These are phyloP conservation scores for Penicillium longicatenatum DNA, from an alignment of 495 filamentous ascomycete species.

Conservation along the genomic window DNA sequence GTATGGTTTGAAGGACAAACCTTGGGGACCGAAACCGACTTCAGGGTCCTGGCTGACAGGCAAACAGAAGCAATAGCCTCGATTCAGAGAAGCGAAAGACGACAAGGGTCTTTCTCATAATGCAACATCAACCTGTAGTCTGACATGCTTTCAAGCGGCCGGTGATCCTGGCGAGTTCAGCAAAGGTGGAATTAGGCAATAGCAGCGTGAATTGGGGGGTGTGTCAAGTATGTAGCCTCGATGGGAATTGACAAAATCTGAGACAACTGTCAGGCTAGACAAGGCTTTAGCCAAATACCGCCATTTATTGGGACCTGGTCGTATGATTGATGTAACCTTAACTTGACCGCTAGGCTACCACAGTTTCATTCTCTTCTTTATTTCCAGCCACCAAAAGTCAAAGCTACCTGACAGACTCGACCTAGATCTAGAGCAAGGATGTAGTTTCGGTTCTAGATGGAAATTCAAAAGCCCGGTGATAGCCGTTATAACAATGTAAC, in stretches of 20 bases:
- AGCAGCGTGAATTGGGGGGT: not conserved
- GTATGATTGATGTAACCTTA: not conserved
- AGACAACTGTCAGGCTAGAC: not conserved
- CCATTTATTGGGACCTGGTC: not conserved
- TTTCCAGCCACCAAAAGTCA: not conserved
- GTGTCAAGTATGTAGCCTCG: not conserved
- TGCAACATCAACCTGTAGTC: not conserved
- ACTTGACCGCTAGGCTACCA: not conserved
- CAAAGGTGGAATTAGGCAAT: not conserved
- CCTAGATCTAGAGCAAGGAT: not conserved
- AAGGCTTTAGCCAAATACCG: not conserved
- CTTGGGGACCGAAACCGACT: not conserved
- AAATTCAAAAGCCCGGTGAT: not conserved
- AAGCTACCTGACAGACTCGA: not conserved
- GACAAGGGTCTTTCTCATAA: not conserved
- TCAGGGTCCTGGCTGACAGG: not conserved
- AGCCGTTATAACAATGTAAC: not conserved
- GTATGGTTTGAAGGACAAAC: not conserved
- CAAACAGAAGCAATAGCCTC: no score
- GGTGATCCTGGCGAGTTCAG: not conserved
- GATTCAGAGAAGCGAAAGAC: no score
- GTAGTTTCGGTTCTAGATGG: not conserved
- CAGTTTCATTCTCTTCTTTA: not conserved
- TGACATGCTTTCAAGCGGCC: not conserved
- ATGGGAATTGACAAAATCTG: not conserved